These are phyloP conservation scores for Camellia granthamiana DNA, from an alignment of 148 eudicot species.

Conservation along the genomic window DNA sequence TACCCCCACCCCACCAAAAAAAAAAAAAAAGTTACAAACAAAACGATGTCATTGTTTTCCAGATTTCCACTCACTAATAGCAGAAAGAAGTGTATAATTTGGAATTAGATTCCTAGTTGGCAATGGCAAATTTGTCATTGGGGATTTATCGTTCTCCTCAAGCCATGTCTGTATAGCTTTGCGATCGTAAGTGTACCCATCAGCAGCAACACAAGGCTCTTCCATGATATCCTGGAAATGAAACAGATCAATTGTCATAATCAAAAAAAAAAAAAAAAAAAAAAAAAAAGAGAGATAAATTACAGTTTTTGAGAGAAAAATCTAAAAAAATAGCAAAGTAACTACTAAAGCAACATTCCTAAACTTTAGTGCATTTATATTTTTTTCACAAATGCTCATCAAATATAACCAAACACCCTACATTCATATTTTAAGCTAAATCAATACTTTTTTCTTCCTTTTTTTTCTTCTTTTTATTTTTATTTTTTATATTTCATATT, in stretches of 20 bases:
- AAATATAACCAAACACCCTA: too few relatives aligned
- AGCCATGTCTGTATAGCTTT: conserved; percentile 74
- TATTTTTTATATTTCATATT: too few relatives aligned
- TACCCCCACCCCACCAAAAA: too few relatives aligned
- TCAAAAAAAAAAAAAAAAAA: background rate
- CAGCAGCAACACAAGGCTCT: conserved; percentile 85
- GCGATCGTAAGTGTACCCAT: conserved; percentile 84
- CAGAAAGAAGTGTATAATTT: conserved; percentile 60
- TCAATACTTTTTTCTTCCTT: too few relatives aligned
- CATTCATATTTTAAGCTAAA: too few relatives aligned
- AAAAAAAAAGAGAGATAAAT: too few relatives aligned
- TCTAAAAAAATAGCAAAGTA: too few relatives aligned
- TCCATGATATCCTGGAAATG: conserved; percentile 61
- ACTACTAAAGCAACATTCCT: too few relatives aligned
- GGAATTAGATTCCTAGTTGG: conserved; percentile 54
- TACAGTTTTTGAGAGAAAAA: too few relatives aligned
- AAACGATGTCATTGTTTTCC: conserved; percentile 16
- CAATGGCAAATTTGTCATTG: conserved; percentile 61
- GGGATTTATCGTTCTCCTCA: conserved; percentile 59
- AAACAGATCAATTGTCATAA: background rate
- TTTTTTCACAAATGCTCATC: too few relatives aligned
- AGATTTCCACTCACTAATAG: conserved; percentile 69
- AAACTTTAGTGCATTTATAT: too few relatives aligned
- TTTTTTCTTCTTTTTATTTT: too few relatives aligned
- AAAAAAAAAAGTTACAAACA: background rate